Percentiles rank a stretch among this genome's conserved stretches.
Conservation (phyloP, 345 rosid genomes). For the Gynandropsis gynandra region DNA sequence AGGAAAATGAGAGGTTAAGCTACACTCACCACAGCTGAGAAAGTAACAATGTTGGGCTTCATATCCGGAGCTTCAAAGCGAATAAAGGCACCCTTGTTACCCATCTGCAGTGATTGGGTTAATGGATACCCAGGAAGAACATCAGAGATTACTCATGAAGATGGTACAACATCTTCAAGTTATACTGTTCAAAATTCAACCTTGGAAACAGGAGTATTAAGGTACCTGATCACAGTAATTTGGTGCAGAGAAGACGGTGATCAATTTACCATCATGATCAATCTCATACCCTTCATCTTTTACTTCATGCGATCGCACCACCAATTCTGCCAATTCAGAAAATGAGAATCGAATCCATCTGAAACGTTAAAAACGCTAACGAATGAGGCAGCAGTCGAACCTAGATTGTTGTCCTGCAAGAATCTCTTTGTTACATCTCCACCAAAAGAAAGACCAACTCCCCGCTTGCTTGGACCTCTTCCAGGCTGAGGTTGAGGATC, state of each 20-base stretch:
- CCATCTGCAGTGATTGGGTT: slow-evolving; percentile 58
- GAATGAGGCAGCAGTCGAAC: slow-evolving; percentile 27
- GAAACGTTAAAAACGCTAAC: neutral
- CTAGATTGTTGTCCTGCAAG: slow-evolving; percentile 83
- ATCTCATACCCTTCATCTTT: slow-evolving; percentile 97
- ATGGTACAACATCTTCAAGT: too few species aligned
- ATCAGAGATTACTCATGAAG: too few species aligned
- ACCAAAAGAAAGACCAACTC: slow-evolving; percentile 95
- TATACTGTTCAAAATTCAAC: neutral
- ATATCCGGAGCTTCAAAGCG: slow-evolving; percentile 83
- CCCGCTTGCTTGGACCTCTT: slow-evolving; percentile 97
- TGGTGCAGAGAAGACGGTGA: slow-evolving; percentile 97
- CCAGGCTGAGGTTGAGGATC: slow-evolving; percentile 96
- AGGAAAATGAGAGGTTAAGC: slow-evolving; percentile 5
- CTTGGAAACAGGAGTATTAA: neutral
- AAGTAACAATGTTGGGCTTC: slow-evolving; percentile 88
- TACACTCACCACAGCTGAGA: slow-evolving; percentile 88
- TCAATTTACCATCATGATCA: slow-evolving; percentile 94
- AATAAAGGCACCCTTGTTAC: slow-evolving; percentile 95
- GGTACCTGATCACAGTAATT: slow-evolving; percentile 98
- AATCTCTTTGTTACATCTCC: slow-evolving; percentile 81
- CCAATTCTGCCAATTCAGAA: slow-evolving; percentile 46
- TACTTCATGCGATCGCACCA: slow-evolving; percentile 93
- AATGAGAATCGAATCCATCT: slow-evolving; percentile 7
- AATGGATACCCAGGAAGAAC: too few species aligned